phyloP scores from a whole-genome alignment of 257 asterid genomes.

The Coffea canephora region DNA sequence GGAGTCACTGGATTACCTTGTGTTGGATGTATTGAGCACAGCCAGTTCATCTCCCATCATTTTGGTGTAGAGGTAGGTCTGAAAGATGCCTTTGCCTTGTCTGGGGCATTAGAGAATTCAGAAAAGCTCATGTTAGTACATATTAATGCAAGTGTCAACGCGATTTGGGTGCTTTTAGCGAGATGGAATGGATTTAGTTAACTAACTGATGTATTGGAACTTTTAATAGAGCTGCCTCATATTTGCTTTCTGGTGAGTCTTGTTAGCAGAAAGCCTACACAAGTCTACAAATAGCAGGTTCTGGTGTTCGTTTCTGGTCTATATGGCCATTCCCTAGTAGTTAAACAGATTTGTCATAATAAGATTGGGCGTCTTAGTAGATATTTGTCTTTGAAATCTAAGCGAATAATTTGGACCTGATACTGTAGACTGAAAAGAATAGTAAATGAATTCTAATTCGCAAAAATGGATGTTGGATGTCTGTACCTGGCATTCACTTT shows the following conservation, averaged over 20 bases:
- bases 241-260: background rate
- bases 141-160: too few species aligned
- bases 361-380: background rate
- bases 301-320: background rate
- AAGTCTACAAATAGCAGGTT: background rate
- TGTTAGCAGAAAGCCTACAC: background rate
- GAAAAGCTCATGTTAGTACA: background rate
- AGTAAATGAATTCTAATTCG: too few species aligned
- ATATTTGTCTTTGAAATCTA: background rate
- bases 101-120: background rate
- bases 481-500: background rate
- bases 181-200: background rate
- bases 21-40: background rate
- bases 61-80: background rate
- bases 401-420: background rate
- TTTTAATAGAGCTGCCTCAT: background rate
- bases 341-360: background rate
- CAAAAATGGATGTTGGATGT: background rate
- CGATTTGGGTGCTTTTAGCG: background rate
- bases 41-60: background rate
- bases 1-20: background rate
- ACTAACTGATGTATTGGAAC: background rate
- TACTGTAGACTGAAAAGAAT: background rate
- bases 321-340: background rate
- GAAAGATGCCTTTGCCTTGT: background rate